These are phyloP conservation scores for Closterium sp. DNA, from an alignment of 139 green algal genomes.

Conservation along the genomic window DNA sequence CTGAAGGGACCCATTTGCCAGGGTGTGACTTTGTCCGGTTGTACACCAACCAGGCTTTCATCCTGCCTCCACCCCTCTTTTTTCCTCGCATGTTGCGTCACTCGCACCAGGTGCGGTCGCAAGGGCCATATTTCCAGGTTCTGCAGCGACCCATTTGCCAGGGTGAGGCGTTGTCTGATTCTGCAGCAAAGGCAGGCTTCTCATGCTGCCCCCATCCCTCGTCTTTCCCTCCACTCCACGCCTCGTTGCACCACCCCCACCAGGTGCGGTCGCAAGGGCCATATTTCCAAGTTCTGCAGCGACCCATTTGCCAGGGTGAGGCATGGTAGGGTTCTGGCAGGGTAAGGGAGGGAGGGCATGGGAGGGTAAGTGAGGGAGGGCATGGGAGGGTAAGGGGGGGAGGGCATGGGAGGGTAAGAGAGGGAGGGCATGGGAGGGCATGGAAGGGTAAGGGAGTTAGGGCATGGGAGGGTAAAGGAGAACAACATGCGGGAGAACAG, in stretches of 20 bases:
- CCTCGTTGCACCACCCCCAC: neutral
- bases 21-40: neutral
- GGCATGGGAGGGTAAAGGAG: too few species aligned
- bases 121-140: conserved; percentile 43
- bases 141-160: conserved; percentile 34
- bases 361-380: conserved; percentile 2
- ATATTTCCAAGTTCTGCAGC: conserved; percentile 40
- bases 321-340: neutral
- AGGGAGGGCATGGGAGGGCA: too few species aligned
- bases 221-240: neutral
- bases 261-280: conserved; percentile 33
- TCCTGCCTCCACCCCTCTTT: too few species aligned
- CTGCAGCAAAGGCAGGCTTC: neutral
- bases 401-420: conserved; percentile 11
- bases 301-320: conserved; percentile 41
- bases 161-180: neutral
- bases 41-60: too few species aligned
- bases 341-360: neutral
- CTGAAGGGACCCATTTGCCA: conserved; percentile 20
- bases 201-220: neutral
- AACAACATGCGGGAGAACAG: too few species aligned
- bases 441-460: neutral
- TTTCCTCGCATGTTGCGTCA: too few species aligned
- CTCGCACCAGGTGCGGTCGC: neutral
- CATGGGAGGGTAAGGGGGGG: neutral